Percentiles rank a stretch among this genome's conserved stretches.
Evolutionary conservation across 192 early-diverging fungal genomes (phyloP).

Genomic region (Kickxella alabastrina): DNA sequence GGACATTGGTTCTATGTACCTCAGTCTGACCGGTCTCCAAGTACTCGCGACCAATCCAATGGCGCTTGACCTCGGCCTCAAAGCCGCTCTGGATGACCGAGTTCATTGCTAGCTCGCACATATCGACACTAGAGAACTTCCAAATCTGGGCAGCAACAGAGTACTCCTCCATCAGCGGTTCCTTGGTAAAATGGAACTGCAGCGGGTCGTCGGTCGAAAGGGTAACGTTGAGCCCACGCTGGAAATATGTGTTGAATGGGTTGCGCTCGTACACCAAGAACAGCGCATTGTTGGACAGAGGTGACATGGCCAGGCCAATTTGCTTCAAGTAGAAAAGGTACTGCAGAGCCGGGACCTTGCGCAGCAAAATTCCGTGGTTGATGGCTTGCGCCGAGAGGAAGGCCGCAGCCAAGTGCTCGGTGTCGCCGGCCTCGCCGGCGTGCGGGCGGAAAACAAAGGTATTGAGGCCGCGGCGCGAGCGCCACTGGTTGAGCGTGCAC

Average conservation of each 20-base stretch:
- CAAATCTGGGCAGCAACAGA: constrained; percentile 94
- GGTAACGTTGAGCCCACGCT: constrained; percentile 88
- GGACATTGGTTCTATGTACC: constrained; percentile 90
- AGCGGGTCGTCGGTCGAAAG: constrained; percentile 94
- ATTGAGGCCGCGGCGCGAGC: constrained; percentile 72
- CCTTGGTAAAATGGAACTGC: constrained; percentile 96
- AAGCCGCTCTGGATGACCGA: constrained; percentile 87
- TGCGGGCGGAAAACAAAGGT: constrained; percentile 94
- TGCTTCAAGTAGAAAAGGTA: constrained; percentile 95
- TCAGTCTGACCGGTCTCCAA: constrained; percentile 70
- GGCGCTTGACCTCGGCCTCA: constrained; percentile 81
- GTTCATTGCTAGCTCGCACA: constrained; percentile 94
- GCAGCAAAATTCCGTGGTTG: constrained; percentile 86
- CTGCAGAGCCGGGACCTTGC: constrained; percentile 92
- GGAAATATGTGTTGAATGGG: constrained; percentile 85
- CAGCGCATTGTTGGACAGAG: constrained; percentile 93
- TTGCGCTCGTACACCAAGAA: constrained; percentile 93
- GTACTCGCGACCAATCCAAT: constrained; percentile 83
- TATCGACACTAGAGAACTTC: constrained; percentile 86
- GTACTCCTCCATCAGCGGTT: constrained; percentile 96
- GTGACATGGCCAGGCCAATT: constrained; percentile 95
- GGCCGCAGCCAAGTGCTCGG: constrained; percentile 85
- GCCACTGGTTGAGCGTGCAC: constrained; percentile 74
- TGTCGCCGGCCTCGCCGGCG: constrained; percentile 92
- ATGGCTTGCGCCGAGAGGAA: constrained; percentile 86